Evolutionary conservation across 768 basidiomycete species (phyloP), one percentile per base, ranked within the genome.

Genomic region (Tricholoma terreum): DNA sequence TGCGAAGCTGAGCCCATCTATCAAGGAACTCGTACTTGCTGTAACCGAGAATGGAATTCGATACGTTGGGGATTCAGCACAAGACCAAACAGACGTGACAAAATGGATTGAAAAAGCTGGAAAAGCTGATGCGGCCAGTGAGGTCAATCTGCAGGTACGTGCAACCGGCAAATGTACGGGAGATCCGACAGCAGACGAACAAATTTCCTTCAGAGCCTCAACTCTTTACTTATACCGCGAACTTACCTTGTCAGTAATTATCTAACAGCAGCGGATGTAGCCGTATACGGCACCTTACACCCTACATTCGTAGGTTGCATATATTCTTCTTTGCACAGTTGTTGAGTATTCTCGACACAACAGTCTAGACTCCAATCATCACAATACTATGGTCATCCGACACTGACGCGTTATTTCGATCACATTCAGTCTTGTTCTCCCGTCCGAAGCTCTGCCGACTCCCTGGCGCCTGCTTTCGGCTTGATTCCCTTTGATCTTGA

Each of bases 381-480:
- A n/a, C 83, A 90, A 67, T 89, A 91, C 76, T 87, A 91, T 69
- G 74, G 86, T 15, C 82, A 85, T 54, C 94, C 96, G 5, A 81
- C 91, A 19, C 71, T 98, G 36, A 90, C 90, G 40, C 90, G 97
- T 45, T 98, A 96, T 79, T 96, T 98, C 69, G 90, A 95, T 73
- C 93, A 98, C 73, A 82, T 99, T 57, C 96, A 98, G 75, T 80
- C 84, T 46, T 78, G 77, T 19, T 77, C 86, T 6, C 70, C 80
- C 14, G 84, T 97, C 38, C 79, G 83, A 22, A 75, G 77, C 45
- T 80, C 84, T 2, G 83, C 85, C 6, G 75, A 77, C 43, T 67
- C 78, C 0, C 60, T 79, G 24, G 72, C 79, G 1, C 78, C 83
- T 30, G 76, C 81, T 3, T 87, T 87, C 64, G 71, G 78, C 12